A percentile compares a stretch with the other conserved stretches of the same genome.
Conservation (phyloP, 306 rosid species). For the Mimosa pudica region DNA sequence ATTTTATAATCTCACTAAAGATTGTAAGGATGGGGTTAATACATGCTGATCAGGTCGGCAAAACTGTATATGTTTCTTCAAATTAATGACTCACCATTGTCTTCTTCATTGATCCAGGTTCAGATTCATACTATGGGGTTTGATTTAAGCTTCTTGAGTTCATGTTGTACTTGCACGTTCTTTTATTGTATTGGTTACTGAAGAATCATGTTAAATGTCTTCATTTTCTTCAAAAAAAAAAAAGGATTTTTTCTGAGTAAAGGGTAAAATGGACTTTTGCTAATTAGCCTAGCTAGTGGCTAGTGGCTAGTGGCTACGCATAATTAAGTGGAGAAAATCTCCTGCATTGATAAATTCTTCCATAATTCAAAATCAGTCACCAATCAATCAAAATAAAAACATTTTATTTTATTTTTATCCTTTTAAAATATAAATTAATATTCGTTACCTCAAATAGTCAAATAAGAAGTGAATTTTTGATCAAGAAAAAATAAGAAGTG, state of each 20-base stretch:
- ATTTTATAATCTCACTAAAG: conserved; percentile 82
- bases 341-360: background rate
- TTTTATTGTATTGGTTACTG: conserved; percentile 47
- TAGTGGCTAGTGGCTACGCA: too few species aligned
- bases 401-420: too few species aligned
- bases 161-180: conserved; percentile 48
- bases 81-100: conserved; percentile 33
- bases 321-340: too few species aligned
- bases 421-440: too few species aligned
- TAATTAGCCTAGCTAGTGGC: too few species aligned
- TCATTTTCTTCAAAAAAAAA: conserved; percentile 32
- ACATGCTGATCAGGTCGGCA: conserved; percentile 72
- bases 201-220: conserved; percentile 39
- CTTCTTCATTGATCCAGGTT: conserved; percentile 38
- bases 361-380: background rate
- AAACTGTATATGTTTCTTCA: conserved; percentile 35
- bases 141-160: conserved; percentile 41
- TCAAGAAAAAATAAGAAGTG: too few species aligned
- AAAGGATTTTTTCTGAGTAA: too few species aligned
- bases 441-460: too few species aligned
- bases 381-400: background rate
- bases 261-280: too few species aligned
- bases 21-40: conserved; percentile 96
- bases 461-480: too few species aligned
- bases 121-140: conserved; percentile 44